phyloP scores from a whole-genome alignment of 257 asterid species.

The Echium plantagineum region DNA sequence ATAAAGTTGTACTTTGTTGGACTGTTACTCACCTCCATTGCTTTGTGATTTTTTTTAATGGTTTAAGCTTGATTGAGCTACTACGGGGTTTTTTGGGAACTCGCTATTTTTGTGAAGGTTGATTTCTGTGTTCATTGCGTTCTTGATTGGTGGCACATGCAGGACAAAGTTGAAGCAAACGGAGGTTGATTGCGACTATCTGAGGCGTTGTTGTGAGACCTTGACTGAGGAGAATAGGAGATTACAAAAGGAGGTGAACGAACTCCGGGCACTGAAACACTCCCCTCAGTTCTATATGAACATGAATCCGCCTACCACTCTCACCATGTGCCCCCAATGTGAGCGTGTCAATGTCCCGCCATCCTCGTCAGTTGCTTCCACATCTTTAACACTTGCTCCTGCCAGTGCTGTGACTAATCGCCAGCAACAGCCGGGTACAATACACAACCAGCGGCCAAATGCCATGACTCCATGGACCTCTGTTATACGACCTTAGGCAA shows the following conservation, averaged over 20 bases:
- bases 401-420: conserved; percentile 7
- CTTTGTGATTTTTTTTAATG: no score
- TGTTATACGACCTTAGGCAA: conserved; percentile 28
- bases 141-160: conserved; percentile 7
- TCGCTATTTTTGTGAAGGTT: no score
- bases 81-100: no score
- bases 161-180: conserved; percentile 98
- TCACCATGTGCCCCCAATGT: conserved; percentile 94
- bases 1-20: no score
- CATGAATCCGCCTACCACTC: conserved; percentile 93
- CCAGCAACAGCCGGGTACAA: conserved; percentile 7
- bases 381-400: conserved; percentile 15
- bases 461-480: conserved; percentile 51
- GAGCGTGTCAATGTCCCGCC: conserved; percentile 64
- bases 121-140: no score
- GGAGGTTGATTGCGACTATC: conserved; percentile 87
- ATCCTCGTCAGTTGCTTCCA: conserved; percentile 18
- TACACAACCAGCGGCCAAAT: conserved; percentile 25
- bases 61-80: no score
- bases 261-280: conserved; percentile 71
- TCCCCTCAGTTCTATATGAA: conserved; percentile 88
- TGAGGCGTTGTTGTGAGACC: conserved; percentile 77
- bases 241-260: conserved; percentile 74
- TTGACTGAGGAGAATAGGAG: conserved; percentile 80
- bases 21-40: no score